phyloP scores from a whole-genome alignment of 2,329 filamentous ascomycete genomes.

The Fusarium sp. region DNA sequence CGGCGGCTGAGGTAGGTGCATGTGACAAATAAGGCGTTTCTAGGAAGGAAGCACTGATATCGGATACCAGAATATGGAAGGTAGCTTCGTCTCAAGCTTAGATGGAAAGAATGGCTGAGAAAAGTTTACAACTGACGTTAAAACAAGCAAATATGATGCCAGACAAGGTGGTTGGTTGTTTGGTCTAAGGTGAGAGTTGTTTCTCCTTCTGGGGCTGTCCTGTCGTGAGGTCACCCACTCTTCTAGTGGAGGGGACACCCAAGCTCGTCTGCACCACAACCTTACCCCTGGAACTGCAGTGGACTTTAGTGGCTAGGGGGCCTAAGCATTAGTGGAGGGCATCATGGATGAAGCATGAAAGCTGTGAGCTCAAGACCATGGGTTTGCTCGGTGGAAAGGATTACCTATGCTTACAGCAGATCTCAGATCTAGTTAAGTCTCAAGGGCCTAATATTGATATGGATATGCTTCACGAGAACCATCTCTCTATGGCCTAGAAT shows the following conservation, averaged over 20 bases:
- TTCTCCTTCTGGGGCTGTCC: constrained; percentile 6
- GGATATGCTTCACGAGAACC: too few relatives aligned
- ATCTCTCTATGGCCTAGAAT: too few relatives aligned
- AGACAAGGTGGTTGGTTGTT: constrained; percentile 16
- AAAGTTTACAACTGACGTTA: constrained; percentile 2
- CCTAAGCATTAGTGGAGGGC: not conserved
- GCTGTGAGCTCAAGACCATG: too few relatives aligned
- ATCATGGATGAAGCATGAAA: not conserved
- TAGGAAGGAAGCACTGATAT: not conserved
- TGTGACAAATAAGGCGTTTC: constrained; percentile 24
- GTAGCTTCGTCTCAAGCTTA: not conserved
- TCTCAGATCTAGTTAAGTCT: too few relatives aligned
- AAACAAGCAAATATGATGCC: constrained; percentile 8
- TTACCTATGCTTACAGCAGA: too few relatives aligned
- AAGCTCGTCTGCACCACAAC: constrained; percentile 1
- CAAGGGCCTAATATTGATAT: too few relatives aligned
- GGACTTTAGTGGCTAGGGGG: constrained; percentile 1
- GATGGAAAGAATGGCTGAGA: not conserved
- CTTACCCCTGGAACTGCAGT: constrained; percentile 11
- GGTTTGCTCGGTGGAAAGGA: too few relatives aligned
- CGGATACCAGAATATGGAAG: not conserved
- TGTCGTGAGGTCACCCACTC: constrained; percentile 8
- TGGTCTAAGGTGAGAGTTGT: constrained; percentile 4
- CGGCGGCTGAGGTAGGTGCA: constrained; percentile 6
- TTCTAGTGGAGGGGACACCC: constrained; percentile 1